phyloP scores from a whole-genome alignment of 2,329 filamentous ascomycete species.

The Penicillium griseofulvum region DNA sequence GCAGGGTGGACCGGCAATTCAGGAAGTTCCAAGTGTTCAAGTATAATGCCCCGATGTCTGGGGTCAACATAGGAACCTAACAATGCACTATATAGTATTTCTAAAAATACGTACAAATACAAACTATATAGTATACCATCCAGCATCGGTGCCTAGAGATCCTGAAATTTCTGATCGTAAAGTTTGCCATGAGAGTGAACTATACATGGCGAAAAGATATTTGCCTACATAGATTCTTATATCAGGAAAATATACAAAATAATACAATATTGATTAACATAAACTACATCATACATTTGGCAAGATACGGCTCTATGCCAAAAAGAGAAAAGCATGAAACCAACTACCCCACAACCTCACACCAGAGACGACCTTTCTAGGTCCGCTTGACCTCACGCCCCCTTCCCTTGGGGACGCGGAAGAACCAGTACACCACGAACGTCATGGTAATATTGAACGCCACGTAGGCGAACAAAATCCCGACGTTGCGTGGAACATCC shows the following conservation, averaged over 20 bases:
- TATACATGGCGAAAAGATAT: too few species aligned
- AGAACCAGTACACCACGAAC: constrained; percentile 53
- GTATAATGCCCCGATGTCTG: too few species aligned
- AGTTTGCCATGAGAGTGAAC: too few species aligned
- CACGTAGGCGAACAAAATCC: constrained; percentile 54
- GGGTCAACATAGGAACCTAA: too few species aligned
- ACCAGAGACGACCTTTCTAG: constrained; percentile 3
- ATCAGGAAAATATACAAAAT: not conserved
- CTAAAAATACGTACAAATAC: too few species aligned
- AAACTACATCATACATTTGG: not conserved
- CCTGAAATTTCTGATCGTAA: too few species aligned
- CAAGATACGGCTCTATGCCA: not conserved
- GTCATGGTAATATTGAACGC: constrained; percentile 53
- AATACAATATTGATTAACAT: not conserved
- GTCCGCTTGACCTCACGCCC: constrained; percentile 43
- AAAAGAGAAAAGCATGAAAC: not conserved
- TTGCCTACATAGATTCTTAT: too few species aligned
- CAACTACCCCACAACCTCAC: not conserved
- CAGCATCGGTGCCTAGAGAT: too few species aligned
- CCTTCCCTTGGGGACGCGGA: constrained; percentile 51
- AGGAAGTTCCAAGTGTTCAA: too few species aligned
- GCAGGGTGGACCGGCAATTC: too few species aligned
- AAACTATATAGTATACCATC: too few species aligned
- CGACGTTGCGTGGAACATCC: constrained; percentile 55
- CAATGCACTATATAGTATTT: too few species aligned